Evolutionary conservation across 1,284 basidiomycete genomes (phyloP), one percentile per base, ranked within the genome.

Genomic region (Papiliotrema laurentii): DNA sequence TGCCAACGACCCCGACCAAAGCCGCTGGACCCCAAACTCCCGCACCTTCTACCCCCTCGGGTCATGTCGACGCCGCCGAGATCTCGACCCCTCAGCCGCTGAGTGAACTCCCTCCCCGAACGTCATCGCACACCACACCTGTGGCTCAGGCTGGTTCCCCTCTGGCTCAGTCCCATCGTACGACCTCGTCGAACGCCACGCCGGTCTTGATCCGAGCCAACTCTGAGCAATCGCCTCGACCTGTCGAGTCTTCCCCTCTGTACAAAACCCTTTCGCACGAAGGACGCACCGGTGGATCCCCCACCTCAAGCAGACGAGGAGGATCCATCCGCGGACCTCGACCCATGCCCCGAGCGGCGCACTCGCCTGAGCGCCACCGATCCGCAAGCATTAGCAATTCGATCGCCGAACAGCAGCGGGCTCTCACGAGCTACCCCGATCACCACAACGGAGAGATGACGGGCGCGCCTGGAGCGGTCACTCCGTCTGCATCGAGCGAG

Each of bases 301-400:
- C 52, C 2, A 33, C 52, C 9, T 39, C 39, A 7, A 44, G 27
- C 24, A 27, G 48, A 28, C 43, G 46, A 18, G 24, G 51, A 10
- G 46, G 46, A 18, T 58, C 59, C 9, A 24, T 61, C 21, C 44
- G 41, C 13, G 59, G 59, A 22, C 56, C 59, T 16, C 19, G 59
- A 47, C 59, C 59, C 7, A 59, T 61, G 53, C 59, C 57, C 14
- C 24, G 46, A 14, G 27, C 31, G 1, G 14, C 37, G 22, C 44
- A 43, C 11, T 50, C 49, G 27, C 49, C 43, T 24, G 43, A 40
- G 28, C 35, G 13, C 10, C 25, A 11, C 21, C 45, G 45, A 38
- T 27, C 35, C 13, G 25, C 19, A 7, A 45, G 43, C 19, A 44
- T 44, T 22, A 22, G 5, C 6, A 33, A 14, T 4, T 31, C 31